Percentiles rank a stretch among this genome's conserved stretches.
These are phyloP conservation scores for Trichoderma hamatum DNA, from an alignment of 2,329 filamentous ascomycete species.

Conservation along the genomic window DNA sequence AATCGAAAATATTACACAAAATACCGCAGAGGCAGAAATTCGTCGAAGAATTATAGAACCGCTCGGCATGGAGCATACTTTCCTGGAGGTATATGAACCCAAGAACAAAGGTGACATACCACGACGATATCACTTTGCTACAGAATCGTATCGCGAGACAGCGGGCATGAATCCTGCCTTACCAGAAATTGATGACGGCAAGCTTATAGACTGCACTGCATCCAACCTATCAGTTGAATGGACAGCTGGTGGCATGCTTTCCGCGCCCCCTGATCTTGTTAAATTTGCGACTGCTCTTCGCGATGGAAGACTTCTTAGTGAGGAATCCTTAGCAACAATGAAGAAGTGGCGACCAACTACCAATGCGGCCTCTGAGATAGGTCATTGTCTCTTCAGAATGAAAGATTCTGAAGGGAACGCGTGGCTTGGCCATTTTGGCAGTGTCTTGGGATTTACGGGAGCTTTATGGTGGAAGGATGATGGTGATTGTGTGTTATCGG, in stretches of 20 bases:
- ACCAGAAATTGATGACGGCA: slow-evolving; percentile 12
- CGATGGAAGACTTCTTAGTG: slow-evolving; percentile 25
- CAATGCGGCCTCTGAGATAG: slow-evolving; percentile 18
- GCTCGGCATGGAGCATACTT: slow-evolving; percentile 25
- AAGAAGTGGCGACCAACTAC: slow-evolving; percentile 26
- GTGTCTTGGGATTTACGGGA: slow-evolving; percentile 27
- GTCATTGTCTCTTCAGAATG: slow-evolving; percentile 27
- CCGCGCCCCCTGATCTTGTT: slow-evolving; percentile 26
- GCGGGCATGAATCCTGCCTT: slow-evolving; percentile 26
- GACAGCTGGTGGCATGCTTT: slow-evolving; percentile 28
- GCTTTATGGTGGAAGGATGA: slow-evolving; percentile 27
- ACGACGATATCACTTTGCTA: slow-evolving; percentile 27
- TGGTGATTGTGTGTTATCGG: slow-evolving; percentile 22
- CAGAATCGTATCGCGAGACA: slow-evolving; percentile 19
- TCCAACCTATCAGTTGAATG: slow-evolving; percentile 29
- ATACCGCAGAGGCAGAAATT: slow-evolving; percentile 25
- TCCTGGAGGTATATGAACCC: slow-evolving; percentile 27
- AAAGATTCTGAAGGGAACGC: background rate
- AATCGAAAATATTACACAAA: slow-evolving; percentile 24
- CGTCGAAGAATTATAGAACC: slow-evolving; percentile 22
- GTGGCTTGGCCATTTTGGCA: slow-evolving; percentile 27
- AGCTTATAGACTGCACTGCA: slow-evolving; percentile 27
- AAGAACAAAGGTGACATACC: background rate
- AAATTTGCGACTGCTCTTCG: slow-evolving; percentile 27
- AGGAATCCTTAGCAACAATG: slow-evolving; percentile 21